Evolutionary conservation across 805 yeast genomes (phyloP).

Genomic region (Saccharomycopsis javanensis): DNA sequence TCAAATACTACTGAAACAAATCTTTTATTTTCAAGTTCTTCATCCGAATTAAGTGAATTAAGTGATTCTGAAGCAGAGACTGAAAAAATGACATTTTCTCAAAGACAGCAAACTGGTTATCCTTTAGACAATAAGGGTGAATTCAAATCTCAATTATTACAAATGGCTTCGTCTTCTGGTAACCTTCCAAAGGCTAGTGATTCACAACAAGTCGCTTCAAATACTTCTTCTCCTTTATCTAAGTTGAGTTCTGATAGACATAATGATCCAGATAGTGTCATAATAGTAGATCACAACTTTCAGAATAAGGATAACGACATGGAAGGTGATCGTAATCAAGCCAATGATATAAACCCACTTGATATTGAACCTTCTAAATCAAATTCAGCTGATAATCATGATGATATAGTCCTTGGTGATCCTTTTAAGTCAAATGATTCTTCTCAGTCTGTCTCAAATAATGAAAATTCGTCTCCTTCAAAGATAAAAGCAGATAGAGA

Average conservation of each 20-base stretch:
- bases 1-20: not conserved
- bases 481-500: not conserved
- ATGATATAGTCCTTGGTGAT: not conserved
- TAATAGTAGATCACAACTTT: not conserved
- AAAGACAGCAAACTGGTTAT: slow-evolving; percentile 28
- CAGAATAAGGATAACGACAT: not conserved
- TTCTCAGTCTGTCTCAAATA: not conserved
- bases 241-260: not conserved
- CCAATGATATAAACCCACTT: slow-evolving; percentile 17
- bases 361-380: slow-evolving; percentile 7
- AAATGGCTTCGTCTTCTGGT: slow-evolving; percentile 15
- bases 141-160: slow-evolving; percentile 17
- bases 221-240: not conserved
- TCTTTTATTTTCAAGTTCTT: slow-evolving; percentile 12
- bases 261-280: not conserved
- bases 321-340: slow-evolving; percentile 13
- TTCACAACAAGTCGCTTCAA: not conserved
- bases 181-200: not conserved
- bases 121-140: slow-evolving; percentile 30
- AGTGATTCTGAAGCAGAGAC: slow-evolving; percentile 81
- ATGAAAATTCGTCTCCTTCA: not conserved
- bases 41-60: slow-evolving; percentile 45
- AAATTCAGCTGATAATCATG: not conserved
- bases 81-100: slow-evolving; percentile 58
- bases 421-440: not conserved